These are phyloP conservation scores for Candida xiaguanensis DNA, from an alignment of 805 yeast genomes.

Conservation along the genomic window DNA sequence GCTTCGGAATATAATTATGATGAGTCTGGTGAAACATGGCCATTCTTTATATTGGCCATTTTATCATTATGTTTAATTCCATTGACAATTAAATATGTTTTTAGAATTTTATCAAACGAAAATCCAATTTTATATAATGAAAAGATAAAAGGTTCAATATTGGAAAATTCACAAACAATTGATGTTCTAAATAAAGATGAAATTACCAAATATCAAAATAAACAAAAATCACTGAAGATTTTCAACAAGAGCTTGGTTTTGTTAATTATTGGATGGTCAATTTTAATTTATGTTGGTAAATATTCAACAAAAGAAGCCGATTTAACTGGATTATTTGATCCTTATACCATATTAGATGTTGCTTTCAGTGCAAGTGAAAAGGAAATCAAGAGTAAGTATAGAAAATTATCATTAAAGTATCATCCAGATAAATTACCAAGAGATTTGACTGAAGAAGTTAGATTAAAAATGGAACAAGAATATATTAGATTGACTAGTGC, in stretches of 20 bases:
- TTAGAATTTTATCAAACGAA: constrained; percentile 17
- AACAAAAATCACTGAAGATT: constrained; percentile 24
- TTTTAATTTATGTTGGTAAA: constrained; percentile 40
- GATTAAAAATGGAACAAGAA: constrained; percentile 60
- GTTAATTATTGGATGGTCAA: constrained; percentile 57
- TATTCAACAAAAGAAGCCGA: constrained; percentile 44
- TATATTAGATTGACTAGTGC: constrained; percentile 87
- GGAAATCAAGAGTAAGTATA: constrained; percentile 76
- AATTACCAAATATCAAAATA: constrained; percentile 23
- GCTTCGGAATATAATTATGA: constrained; percentile 68
- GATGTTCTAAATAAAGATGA: constrained; percentile 24
- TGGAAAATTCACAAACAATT: constrained; percentile 30
- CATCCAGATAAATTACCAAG: constrained; percentile 91
- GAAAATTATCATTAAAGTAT: constrained; percentile 79
- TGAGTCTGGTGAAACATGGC: constrained; percentile 91
- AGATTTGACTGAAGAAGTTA: constrained; percentile 54
- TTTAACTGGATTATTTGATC: constrained; percentile 66
- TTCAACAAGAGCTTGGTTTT: constrained; percentile 35
- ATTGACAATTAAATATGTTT: constrained; percentile 39
- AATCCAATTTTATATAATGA: constrained; percentile 15
- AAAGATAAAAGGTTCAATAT: constrained; percentile 28
- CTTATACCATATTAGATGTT: constrained; percentile 81
- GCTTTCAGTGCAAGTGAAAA: constrained; percentile 64
- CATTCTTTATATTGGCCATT: constrained; percentile 77
- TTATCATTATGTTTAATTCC: constrained; percentile 69